Evolutionary conservation across 805 yeast genomes (phyloP).

Genomic region (Candida michaelii): DNA sequence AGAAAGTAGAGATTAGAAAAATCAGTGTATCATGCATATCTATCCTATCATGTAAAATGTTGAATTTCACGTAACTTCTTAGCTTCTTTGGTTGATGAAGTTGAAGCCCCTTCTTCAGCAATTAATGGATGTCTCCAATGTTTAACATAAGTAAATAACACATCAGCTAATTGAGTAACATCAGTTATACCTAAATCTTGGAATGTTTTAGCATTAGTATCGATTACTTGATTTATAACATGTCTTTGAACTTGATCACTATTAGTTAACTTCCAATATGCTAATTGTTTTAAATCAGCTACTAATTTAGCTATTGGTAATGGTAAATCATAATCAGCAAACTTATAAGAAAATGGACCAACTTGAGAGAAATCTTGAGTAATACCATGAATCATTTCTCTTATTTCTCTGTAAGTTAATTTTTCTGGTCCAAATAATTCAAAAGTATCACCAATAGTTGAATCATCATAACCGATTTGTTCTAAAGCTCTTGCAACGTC

Average conservation of each 20-base stretch:
- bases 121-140: constrained; percentile 52
- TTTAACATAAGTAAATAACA: constrained; percentile 45
- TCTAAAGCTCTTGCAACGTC: constrained; percentile 82
- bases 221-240: constrained; percentile 63
- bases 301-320: constrained; percentile 44
- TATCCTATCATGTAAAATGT: constrained; percentile 35
- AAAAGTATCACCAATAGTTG: constrained; percentile 72
- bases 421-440: constrained; percentile 76
- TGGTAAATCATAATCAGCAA: constrained; percentile 45
- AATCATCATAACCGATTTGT: constrained; percentile 75
- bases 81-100: constrained; percentile 34
- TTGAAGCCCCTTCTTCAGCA: constrained; percentile 44
- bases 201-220: constrained; percentile 61
- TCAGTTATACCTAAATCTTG: constrained; percentile 65
- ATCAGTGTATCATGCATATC: background rate
- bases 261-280: constrained; percentile 52
- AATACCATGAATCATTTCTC: constrained; percentile 67
- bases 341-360: constrained; percentile 44
- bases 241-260: constrained; percentile 77
- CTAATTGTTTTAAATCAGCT: constrained; percentile 43
- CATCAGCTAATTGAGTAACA: constrained; percentile 41
- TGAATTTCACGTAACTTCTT: constrained; percentile 45
- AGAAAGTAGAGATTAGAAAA: background rate
- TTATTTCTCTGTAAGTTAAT: constrained; percentile 59
- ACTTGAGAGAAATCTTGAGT: constrained; percentile 49